Conservation (phyloP, 306 rosid genomes). For the Ormosia emarginata region DNA sequence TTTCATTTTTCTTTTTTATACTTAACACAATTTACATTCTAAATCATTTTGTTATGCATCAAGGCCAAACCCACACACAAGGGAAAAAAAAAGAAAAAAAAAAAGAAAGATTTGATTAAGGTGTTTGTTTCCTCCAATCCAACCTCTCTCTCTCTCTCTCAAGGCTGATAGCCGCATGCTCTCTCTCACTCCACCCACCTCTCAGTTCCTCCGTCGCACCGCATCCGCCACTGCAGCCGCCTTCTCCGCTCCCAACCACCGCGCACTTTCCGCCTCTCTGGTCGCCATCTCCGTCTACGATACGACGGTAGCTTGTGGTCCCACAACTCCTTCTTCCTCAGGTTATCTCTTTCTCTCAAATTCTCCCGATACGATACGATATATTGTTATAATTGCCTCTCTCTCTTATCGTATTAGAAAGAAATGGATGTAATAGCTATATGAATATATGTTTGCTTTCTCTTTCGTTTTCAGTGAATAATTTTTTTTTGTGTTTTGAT, state of each 20-base stretch:
- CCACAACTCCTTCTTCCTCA: not conserved
- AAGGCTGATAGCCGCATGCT: not conserved
- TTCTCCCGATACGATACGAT: not conserved
- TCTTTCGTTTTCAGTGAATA: not conserved
- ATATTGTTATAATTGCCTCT: not conserved
- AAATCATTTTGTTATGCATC: too few species aligned
- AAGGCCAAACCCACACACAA: not conserved
- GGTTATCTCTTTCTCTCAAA: not conserved
- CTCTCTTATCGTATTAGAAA: too few species aligned
- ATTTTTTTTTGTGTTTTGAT: not conserved
- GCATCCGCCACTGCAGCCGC: not conserved
- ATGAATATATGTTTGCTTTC: not conserved
- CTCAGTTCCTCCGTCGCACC: not conserved
- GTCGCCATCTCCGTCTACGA: not conserved
- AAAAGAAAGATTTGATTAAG: not conserved
- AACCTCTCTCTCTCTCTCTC: not conserved
- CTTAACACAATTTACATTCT: too few species aligned
- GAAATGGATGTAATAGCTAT: not conserved
- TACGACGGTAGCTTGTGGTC: not conserved
- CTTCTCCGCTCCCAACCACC: not conserved
- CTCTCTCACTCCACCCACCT: not conserved
- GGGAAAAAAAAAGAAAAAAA: not conserved
- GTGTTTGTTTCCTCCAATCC: not conserved
- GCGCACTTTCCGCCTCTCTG: not conserved
- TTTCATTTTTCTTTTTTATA: too few species aligned